phyloP scores from a whole-genome alignment of 2,329 filamentous ascomycete species.

The Talaromyces sp. region DNA sequence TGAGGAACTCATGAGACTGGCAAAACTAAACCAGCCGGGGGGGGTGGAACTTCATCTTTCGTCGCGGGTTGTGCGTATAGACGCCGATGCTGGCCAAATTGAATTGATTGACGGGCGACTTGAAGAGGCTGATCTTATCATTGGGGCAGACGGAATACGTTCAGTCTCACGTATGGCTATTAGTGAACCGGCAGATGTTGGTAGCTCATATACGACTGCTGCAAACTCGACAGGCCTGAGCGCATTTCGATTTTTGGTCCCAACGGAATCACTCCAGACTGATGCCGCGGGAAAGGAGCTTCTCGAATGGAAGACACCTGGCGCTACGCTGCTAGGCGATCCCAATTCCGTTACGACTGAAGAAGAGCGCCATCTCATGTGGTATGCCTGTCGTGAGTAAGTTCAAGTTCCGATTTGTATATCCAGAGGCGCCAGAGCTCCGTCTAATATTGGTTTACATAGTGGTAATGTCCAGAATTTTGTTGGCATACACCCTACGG shows the following conservation, averaged over 20 bases:
- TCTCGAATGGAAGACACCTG: slow-evolving; percentile 15
- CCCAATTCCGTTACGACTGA: slow-evolving; percentile 4
- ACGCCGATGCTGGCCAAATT: slow-evolving; percentile 15
- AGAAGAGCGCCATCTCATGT: slow-evolving; percentile 21
- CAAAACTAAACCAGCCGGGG: not conserved
- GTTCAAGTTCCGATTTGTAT: not conserved
- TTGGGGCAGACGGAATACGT: slow-evolving; percentile 28
- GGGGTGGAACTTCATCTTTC: slow-evolving; percentile 16
- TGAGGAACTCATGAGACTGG: slow-evolving; percentile 19
- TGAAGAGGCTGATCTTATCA: slow-evolving; percentile 22
- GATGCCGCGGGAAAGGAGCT: slow-evolving; percentile 32
- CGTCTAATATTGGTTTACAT: not conserved
- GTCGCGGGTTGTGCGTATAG: slow-evolving; percentile 17
- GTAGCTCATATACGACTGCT: slow-evolving; percentile 1
- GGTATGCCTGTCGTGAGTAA: slow-evolving; percentile 25
- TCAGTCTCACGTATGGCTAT: slow-evolving; percentile 14
- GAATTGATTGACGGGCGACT: slow-evolving; percentile 15
- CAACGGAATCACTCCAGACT: slow-evolving; percentile 21
- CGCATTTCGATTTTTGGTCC: slow-evolving; percentile 21
- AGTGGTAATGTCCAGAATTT: slow-evolving; percentile 25
- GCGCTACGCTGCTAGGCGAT: slow-evolving; percentile 17
- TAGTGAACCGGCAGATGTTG: not conserved
- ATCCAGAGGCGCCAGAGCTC: not conserved
- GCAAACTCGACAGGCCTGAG: slow-evolving; percentile 14
- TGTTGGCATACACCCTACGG: slow-evolving; percentile 18